These are phyloP conservation scores for Dioszegia aurantiaca DNA, from an alignment of 768 basidiomycete species.

Conservation along the genomic window DNA sequence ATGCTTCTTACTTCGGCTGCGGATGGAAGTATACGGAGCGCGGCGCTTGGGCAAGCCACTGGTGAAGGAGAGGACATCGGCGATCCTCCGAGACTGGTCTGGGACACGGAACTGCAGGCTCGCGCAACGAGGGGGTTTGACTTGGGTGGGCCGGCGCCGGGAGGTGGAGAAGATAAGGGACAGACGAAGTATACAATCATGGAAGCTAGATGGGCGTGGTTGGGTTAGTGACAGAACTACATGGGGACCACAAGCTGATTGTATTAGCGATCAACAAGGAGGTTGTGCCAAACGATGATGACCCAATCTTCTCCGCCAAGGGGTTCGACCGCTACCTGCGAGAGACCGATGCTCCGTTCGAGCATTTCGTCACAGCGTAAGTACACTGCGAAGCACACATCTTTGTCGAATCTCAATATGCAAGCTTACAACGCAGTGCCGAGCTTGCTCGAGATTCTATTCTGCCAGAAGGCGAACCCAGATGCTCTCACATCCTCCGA, in stretches of 20 bases:
- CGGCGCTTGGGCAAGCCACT: not conserved
- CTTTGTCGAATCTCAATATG: not conserved
- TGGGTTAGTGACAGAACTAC: constrained; percentile 21
- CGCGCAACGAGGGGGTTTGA: not conserved
- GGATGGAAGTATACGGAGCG: constrained; percentile 7
- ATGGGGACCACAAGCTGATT: constrained; percentile 4
- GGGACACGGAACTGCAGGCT: constrained; percentile 15
- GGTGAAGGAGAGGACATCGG: not conserved
- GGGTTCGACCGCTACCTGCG: constrained; percentile 10
- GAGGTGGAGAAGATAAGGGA: constrained; percentile 1
- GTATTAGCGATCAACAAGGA: constrained; percentile 7
- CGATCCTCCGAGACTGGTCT: not conserved
- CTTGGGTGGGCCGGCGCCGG: not conserved
- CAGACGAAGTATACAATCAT: constrained; percentile 12
- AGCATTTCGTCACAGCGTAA: constrained; percentile 37
- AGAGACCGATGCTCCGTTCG: constrained; percentile 40
- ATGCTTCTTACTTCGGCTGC: not conserved
- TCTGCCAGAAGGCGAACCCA: not conserved
- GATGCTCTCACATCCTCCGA: constrained; percentile 8
- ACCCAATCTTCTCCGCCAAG: constrained; percentile 2
- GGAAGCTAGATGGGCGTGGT: constrained; percentile 32
- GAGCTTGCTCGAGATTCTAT: constrained; percentile 9
- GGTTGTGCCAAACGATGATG: not conserved
- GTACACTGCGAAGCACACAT: not conserved
- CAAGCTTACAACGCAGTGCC: constrained; percentile 9